Evolutionary conservation across 495 filamentous ascomycete species (phyloP).

Genomic region (Jackrogersella minutella): DNA sequence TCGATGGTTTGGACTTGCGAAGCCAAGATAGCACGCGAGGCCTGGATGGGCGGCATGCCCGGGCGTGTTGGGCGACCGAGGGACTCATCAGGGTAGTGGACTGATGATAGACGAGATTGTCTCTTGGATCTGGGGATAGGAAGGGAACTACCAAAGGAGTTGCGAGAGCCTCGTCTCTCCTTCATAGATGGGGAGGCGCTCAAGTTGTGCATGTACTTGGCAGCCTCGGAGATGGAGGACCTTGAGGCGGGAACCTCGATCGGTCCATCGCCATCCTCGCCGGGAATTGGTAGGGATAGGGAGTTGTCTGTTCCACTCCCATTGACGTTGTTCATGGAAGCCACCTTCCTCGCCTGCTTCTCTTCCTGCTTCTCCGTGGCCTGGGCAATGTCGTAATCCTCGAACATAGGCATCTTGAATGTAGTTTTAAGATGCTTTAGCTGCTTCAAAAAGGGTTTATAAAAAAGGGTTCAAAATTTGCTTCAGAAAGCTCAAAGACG

Average conservation of each 20-base stretch:
- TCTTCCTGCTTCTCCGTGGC: conserved; percentile 47
- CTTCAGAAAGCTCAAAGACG: conserved; percentile 1
- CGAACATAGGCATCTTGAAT: conserved; percentile 68
- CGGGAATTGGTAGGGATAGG: conserved; percentile 57
- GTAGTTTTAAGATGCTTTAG: neutral
- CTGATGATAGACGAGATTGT: conserved; percentile 69
- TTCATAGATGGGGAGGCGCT: conserved; percentile 71
- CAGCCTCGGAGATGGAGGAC: conserved; percentile 73
- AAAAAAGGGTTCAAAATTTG: neutral
- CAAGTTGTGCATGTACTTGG: conserved; percentile 77
- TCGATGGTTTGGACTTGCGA: conserved; percentile 77
- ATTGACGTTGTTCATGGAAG: conserved; percentile 28
- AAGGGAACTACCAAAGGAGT: conserved; percentile 80
- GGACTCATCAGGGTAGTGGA: conserved; percentile 48
- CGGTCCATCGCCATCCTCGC: conserved; percentile 57
- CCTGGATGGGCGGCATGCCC: conserved; percentile 59
- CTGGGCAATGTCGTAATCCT: conserved; percentile 64
- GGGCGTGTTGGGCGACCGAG: conserved; percentile 52
- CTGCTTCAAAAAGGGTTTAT: neutral
- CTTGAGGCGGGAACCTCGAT: conserved; percentile 77
- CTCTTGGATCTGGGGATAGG: conserved; percentile 79
- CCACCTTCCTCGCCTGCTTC: conserved; percentile 42
- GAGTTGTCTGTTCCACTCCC: conserved; percentile 29
- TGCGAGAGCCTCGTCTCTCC: conserved; percentile 73
- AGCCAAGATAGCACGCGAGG: conserved; percentile 73